These are phyloP conservation scores for Porphyrellus cyaneotinctus DNA, from an alignment of 768 basidiomycete species.

Conservation along the genomic window DNA sequence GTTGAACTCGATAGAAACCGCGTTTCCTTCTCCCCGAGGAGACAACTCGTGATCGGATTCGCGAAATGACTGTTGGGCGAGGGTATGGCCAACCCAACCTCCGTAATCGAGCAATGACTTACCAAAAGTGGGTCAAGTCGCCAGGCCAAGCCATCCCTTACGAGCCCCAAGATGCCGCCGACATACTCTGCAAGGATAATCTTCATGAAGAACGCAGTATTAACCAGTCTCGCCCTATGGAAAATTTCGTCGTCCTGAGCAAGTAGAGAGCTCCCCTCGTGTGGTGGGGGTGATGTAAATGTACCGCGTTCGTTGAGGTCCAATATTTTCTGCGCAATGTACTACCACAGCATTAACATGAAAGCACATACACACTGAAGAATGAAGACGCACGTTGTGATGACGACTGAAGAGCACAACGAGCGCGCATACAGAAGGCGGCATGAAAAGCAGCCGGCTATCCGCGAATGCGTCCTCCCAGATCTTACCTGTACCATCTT, in stretches of 20 bases:
- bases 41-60: constrained; percentile 47
- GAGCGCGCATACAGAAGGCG: constrained; percentile 65
- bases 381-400: constrained; percentile 53
- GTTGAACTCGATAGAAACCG: constrained; percentile 74
- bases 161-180: constrained; percentile 66
- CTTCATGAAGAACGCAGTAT: constrained; percentile 68
- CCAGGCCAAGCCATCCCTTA: constrained; percentile 61
- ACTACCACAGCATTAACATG: constrained; percentile 39
- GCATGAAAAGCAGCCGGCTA: constrained; percentile 61
- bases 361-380: not conserved
- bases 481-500: constrained; percentile 66
- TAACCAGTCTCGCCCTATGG: constrained; percentile 67
- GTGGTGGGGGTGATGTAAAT: constrained; percentile 30
- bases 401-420: constrained; percentile 68
- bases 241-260: constrained; percentile 77
- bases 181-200: constrained; percentile 72
- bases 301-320: constrained; percentile 63
- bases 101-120: not conserved
- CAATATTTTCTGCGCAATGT: constrained; percentile 61
- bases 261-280: constrained; percentile 20
- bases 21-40: constrained; percentile 70
- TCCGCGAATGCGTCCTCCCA: constrained; percentile 71
- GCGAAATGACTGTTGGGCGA: constrained; percentile 43
- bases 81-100: not conserved
- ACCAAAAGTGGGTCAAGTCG: constrained; percentile 66